A percentile compares a stretch with the other conserved stretches of the same genome.
These are phyloP conservation scores for Xylaria scruposa DNA, from an alignment of 495 filamentous ascomycete genomes.

Conservation along the genomic window DNA sequence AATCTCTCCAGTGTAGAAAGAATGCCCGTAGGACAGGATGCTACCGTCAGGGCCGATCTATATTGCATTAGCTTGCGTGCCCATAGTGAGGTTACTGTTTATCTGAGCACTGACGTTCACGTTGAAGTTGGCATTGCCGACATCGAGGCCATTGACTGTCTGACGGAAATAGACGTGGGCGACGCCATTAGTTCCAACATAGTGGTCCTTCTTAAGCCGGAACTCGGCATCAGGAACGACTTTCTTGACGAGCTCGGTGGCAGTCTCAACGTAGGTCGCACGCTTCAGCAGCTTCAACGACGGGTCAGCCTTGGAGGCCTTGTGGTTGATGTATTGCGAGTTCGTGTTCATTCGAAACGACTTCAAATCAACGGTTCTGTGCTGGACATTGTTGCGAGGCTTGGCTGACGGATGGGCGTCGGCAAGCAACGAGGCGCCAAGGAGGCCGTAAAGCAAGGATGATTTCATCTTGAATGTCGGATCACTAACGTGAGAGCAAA, in stretches of 20 bases:
- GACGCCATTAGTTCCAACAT: conserved; percentile 48
- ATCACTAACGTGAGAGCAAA: neutral
- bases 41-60: conserved; percentile 40
- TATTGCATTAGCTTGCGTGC: neutral
- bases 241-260: conserved; percentile 31
- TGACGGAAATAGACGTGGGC: conserved; percentile 54
- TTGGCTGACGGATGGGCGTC: conserved; percentile 19
- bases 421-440: conserved; percentile 29
- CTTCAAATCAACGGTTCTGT: conserved; percentile 28
- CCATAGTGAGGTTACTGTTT: neutral
- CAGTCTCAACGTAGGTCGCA: conserved; percentile 29
- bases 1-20: conserved; percentile 33
- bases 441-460: conserved; percentile 30
- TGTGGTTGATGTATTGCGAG: conserved; percentile 26
- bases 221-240: conserved; percentile 37
- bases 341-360: conserved; percentile 16
- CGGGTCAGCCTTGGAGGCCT: conserved; percentile 17
- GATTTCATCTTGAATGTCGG: conserved; percentile 28
- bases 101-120: conserved; percentile 47
- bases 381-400: conserved; percentile 9
- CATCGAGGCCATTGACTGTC: conserved; percentile 52
- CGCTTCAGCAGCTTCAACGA: conserved; percentile 27
- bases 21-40: conserved; percentile 43
- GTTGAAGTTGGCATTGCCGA: conserved; percentile 57
- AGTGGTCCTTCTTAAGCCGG: conserved; percentile 42